Percentiles rank a stretch among this genome's conserved stretches.
These are phyloP conservation scores for Akebia trifoliata DNA, from an alignment of 164 flowering plant genomes.

Conservation along the genomic window DNA sequence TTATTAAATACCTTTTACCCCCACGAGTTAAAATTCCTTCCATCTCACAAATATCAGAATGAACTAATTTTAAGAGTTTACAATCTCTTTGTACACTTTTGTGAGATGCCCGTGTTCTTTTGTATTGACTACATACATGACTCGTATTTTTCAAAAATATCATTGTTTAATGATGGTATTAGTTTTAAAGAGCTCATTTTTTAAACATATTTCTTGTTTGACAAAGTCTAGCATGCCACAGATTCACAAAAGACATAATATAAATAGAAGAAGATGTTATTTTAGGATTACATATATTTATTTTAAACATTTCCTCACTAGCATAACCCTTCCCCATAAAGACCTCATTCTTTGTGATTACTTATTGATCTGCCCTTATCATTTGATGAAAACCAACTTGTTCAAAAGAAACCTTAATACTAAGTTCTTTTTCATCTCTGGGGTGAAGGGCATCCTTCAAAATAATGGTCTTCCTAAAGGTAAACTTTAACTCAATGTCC, in stretches of 20 bases:
- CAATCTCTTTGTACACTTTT: background rate
- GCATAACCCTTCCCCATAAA: constrained; percentile 15
- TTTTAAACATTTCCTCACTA: constrained; percentile 3
- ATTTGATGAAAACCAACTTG: constrained; percentile 5
- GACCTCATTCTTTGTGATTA: constrained; percentile 4
- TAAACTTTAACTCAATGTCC: constrained; percentile 11
- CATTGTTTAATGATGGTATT: background rate
- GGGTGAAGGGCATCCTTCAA: background rate
- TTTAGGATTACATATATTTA: background rate
- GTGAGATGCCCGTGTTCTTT: constrained; percentile 6
- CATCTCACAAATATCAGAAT: constrained; percentile 15
- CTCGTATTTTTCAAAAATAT: constrained; percentile 4
- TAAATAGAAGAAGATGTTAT: constrained; percentile 6
- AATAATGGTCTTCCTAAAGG: background rate
- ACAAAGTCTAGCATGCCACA: constrained; percentile 17
- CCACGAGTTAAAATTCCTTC: constrained; percentile 5
- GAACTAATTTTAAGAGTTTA: constrained; percentile 4
- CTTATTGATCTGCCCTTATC: background rate
- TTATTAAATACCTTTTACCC: constrained; percentile 13
- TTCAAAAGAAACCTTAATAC: constrained; percentile 6
- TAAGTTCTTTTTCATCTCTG: constrained; percentile 12
- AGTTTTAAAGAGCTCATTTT: constrained; percentile 9
- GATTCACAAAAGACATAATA: background rate
- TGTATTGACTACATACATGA: constrained; percentile 5
- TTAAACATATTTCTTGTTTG: background rate